phyloP scores from a whole-genome alignment of 345 rosid genomes.

The Syzygium aromaticum region DNA sequence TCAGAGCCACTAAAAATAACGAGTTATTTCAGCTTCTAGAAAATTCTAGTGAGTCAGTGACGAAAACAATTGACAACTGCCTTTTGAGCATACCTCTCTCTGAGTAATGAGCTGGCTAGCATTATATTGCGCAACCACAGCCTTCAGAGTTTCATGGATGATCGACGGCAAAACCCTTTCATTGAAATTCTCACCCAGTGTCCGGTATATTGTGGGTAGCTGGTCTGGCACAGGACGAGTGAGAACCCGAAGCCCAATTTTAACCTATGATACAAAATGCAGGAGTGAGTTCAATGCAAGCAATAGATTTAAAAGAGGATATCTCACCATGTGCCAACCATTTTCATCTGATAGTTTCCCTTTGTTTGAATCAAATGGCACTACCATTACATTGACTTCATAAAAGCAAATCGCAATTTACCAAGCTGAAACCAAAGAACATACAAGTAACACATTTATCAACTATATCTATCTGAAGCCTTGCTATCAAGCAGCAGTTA shows the following conservation, averaged over 20 bases:
- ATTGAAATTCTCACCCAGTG: conserved; percentile 73
- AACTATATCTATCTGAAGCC: background rate
- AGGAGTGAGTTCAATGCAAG: background rate
- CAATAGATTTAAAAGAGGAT: background rate
- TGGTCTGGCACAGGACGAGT: conserved; percentile 72
- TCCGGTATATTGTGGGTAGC: conserved; percentile 71
- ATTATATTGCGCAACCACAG: conserved; percentile 93
- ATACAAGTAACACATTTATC: background rate
- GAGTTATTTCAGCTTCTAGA: background rate
- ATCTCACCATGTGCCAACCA: background rate
- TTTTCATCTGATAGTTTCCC: background rate
- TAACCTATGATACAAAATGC: conserved; percentile 44
- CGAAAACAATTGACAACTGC: background rate
- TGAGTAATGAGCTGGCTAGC: conserved; percentile 96
- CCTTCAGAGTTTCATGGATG: conserved; percentile 82
- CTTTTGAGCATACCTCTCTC: conserved; percentile 51
- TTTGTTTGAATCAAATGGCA: background rate
- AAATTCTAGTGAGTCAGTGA: background rate
- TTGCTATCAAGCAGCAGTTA: background rate
- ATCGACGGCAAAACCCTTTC: conserved; percentile 93
- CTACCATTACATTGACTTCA: background rate
- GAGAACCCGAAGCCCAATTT: conserved; percentile 90
- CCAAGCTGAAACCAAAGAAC: background rate
- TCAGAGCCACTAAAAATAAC: background rate
- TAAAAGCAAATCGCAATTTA: background rate